Percentiles rank a stretch among this genome's conserved stretches.
Conservation (phyloP, 768 basidiomycete species). For the Hygrocybe punicea region DNA sequence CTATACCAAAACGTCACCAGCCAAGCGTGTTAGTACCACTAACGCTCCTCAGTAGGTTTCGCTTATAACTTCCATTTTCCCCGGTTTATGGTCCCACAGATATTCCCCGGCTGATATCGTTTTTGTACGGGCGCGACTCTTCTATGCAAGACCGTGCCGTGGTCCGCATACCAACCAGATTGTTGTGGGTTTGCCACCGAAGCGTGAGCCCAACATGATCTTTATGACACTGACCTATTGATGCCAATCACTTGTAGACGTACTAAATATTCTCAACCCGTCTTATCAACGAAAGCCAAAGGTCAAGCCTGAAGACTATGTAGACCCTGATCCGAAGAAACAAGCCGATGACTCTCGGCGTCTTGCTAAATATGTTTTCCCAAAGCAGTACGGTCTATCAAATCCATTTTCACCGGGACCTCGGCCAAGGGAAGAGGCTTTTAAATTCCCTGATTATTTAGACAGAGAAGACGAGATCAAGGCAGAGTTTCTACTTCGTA, state of each 20-base stretch:
- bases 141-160: slow-evolving; percentile 61
- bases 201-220: slow-evolving; percentile 46
- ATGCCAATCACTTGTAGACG: slow-evolving; percentile 43
- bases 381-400: slow-evolving; percentile 67
- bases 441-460: slow-evolving; percentile 47
- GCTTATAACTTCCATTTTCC: not conserved
- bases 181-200: slow-evolving; percentile 61
- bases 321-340: slow-evolving; percentile 45
- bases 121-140: slow-evolving; percentile 55
- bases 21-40: not conserved
- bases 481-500: slow-evolving; percentile 35
- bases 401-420: slow-evolving; percentile 49
- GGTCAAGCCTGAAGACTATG: slow-evolving; percentile 26
- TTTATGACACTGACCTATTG: not conserved
- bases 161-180: slow-evolving; percentile 50
- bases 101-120: slow-evolving; percentile 49
- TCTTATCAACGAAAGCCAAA: slow-evolving; percentile 37
- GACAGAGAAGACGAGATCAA: slow-evolving; percentile 70
- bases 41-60: not conserved
- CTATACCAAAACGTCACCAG: slow-evolving; percentile 5
- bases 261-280: slow-evolving; percentile 56
- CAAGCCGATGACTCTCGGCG: slow-evolving; percentile 55
- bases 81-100: slow-evolving; percentile 19
- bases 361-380: slow-evolving; percentile 81
- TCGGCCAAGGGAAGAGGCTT: slow-evolving; percentile 23